phyloP scores from a whole-genome alignment of 768 basidiomycete genomes.

The Lyophyllum shimeji region DNA sequence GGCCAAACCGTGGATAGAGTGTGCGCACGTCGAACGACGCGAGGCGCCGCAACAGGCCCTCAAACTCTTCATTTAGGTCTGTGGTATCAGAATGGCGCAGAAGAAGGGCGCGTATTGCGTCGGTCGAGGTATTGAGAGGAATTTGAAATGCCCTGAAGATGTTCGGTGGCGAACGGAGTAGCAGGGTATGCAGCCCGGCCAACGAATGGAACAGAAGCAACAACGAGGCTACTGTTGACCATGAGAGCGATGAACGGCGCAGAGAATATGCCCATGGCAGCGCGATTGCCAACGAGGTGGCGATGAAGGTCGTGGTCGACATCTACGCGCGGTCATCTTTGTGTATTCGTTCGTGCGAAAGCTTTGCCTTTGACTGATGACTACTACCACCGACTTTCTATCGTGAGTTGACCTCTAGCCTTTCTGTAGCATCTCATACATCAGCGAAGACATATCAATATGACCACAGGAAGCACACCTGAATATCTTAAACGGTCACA shows the following conservation, averaged over 20 bases:
- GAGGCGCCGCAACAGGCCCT: slow-evolving; percentile 53
- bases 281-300: slow-evolving; percentile 15
- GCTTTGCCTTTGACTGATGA: too few species aligned
- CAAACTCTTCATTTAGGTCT: slow-evolving; percentile 45
- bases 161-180: slow-evolving; percentile 56
- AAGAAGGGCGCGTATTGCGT: slow-evolving; percentile 48
- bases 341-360: not conserved
- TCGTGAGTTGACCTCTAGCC: too few species aligned
- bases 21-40: slow-evolving; percentile 56
- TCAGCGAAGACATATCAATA: too few species aligned
- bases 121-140: slow-evolving; percentile 54
- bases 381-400: too few species aligned
- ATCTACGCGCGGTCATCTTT: not conserved
- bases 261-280: slow-evolving; percentile 20
- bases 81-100: slow-evolving; percentile 37
- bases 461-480: not conserved
- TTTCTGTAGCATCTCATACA: too few species aligned
- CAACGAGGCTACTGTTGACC: slow-evolving; percentile 29
- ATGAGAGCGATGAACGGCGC: slow-evolving; percentile 12
- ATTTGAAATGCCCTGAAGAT: slow-evolving; percentile 57
- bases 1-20: slow-evolving; percentile 68
- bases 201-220: slow-evolving; percentile 52
- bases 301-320: slow-evolving; percentile 15
- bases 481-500: not conserved
- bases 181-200: slow-evolving; percentile 43